phyloP scores from a whole-genome alignment of 2,329 filamentous ascomycete genomes.

The Aspergillus alliaceus region DNA sequence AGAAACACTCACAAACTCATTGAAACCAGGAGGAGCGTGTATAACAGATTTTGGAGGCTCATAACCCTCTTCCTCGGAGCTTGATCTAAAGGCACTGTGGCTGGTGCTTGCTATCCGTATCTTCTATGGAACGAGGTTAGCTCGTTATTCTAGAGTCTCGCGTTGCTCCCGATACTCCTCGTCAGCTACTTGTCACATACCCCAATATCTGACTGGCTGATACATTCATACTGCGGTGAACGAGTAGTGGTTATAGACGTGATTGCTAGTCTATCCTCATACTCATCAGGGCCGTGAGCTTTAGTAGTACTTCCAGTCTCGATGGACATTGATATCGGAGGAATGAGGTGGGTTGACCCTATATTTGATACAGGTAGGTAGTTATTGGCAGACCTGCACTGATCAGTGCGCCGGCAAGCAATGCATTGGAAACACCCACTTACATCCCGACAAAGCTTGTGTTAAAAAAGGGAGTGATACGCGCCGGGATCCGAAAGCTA shows the following conservation, averaged over 20 bases:
- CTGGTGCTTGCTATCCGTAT: slow-evolving; percentile 28
- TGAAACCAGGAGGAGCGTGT: slow-evolving; percentile 81
- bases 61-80: slow-evolving; percentile 56
- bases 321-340: neutral
- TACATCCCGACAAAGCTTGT: neutral
- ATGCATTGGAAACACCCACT: neutral
- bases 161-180: neutral
- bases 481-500: neutral
- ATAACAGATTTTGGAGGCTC: slow-evolving; percentile 77
- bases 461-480: neutral
- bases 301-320: neutral
- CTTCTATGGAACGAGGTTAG: slow-evolving; percentile 19
- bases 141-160: neutral
- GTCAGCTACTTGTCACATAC: slow-evolving; percentile 17
- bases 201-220: slow-evolving; percentile 21
- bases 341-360: neutral
- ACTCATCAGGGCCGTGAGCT: neutral
- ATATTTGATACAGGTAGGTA: neutral
- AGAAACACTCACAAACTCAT: slow-evolving; percentile 65
- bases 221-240: neutral
- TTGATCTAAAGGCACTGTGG: slow-evolving; percentile 21
- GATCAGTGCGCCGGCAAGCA: neutral
- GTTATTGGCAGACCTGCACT: neutral
- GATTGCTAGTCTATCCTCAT: neutral
- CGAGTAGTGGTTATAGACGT: neutral